Base-by-base conservation (phyloP, 2,329 filamentous ascomycete species). In the Knoxdaviesia capensis region DNA sequence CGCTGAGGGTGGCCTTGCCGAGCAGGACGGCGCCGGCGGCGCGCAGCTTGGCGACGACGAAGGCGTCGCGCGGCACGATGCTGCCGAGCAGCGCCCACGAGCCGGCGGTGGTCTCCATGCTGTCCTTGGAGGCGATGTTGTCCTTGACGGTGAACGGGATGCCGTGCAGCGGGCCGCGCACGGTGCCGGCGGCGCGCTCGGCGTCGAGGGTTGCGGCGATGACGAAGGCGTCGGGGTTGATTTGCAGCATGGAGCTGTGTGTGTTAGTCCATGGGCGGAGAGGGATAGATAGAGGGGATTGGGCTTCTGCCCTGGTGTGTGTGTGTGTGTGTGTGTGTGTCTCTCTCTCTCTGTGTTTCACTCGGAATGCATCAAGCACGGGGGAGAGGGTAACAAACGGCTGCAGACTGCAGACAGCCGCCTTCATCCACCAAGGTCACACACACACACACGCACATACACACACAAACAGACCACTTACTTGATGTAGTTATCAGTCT, bases 71-170 rank as follows among this genome's bases (percentile, higher is more conserved):
- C 3, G 78, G 77, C 0, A 80, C 73, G 0, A 76, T 59, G 38
- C 65, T 74, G 1, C 79, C 80, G 1, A 80, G 55, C 0, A 86
- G 64, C 11, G 74, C 74, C 67, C 64, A 77, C 50, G 68, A 74
- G 1, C 81, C 81, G 1, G 80, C 79, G 0, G 80, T 85, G 0
- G 80, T 86, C 52, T 85, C 69, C 67, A 86, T 71, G 41, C 68
- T 68, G 53, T 84, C 80, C 47, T 73, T 74, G 6, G 69, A 74
- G 29, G 66, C 75, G 43, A 82, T 78, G 52, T 78, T 80, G 53
- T 86, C 80, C 56, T 86, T 86, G 48, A 84, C 70, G 3, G 79
- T 62, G 53, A 81, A 81, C 0, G 81, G 80, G 37, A 87, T 81
- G 3, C 80, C 80, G 53, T 86, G 80, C 1, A 87, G 63, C 1